Evolutionary conservation across 768 basidiomycete genomes (phyloP).

Genomic region (Lentinula lateritia): DNA sequence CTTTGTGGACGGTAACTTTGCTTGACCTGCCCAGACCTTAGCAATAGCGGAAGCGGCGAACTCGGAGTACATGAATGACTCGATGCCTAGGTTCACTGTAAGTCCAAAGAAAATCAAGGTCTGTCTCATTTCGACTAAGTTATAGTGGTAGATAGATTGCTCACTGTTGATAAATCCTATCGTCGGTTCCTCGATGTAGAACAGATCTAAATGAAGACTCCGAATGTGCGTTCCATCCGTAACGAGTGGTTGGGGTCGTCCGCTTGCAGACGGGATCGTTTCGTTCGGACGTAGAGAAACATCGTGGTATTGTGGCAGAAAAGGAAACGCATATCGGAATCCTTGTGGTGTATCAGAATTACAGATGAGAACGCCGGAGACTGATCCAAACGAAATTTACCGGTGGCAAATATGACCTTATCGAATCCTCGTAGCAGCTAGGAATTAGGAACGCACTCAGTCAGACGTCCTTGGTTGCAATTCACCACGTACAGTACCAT

Average conservation of each 20-base stretch:
- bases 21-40: constrained; percentile 31
- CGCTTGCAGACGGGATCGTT: constrained; percentile 13
- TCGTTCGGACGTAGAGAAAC: constrained; percentile 18
- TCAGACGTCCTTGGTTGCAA: not conserved
- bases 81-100: constrained; percentile 33
- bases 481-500: constrained; percentile 28
- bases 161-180: constrained; percentile 32
- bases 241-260: constrained; percentile 25
- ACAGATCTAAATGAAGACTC: constrained; percentile 32
- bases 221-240: constrained; percentile 36
- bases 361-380: constrained; percentile 29
- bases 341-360: constrained; percentile 26
- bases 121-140: not conserved
- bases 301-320: constrained; percentile 35
- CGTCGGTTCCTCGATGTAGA: constrained; percentile 42
- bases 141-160: not conserved
- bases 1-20: constrained; percentile 25
- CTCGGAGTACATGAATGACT: constrained; percentile 32
- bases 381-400: constrained; percentile 12
- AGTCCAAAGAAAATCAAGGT: not conserved
- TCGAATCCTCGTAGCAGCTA: constrained; percentile 1
- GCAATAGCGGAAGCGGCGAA: constrained; percentile 29
- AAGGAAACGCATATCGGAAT: constrained; percentile 40
- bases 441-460: not conserved
- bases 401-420: constrained; percentile 1